A percentile compares a stretch with the other conserved stretches of the same genome.
Conservation (phyloP, 2,329 filamentous ascomycete genomes). For the Ophiostoma ips region DNA sequence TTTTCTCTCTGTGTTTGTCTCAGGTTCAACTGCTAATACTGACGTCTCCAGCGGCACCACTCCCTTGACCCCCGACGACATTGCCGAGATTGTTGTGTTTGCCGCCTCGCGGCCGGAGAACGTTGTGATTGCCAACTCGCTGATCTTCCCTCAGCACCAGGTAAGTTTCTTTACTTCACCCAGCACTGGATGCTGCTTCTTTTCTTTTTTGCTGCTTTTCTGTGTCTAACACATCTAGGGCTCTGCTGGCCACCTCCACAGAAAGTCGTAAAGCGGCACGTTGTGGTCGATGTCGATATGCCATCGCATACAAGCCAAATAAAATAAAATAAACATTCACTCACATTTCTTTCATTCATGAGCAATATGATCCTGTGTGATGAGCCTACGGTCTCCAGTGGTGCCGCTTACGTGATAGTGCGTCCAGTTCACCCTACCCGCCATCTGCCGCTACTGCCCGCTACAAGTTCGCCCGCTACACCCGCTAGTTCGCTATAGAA, state of each 20-base stretch:
- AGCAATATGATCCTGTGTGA: no score
- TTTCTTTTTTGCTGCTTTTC: background rate
- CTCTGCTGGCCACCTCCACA: slow-evolving; percentile 8
- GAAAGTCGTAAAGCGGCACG: slow-evolving; percentile 4
- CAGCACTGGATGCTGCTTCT: no score
- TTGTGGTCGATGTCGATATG: background rate
- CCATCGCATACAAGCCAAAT: background rate
- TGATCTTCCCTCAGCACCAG: slow-evolving; percentile 84
- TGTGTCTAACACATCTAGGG: slow-evolving; percentile 6
- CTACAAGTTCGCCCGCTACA: background rate
- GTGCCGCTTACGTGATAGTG: no score
- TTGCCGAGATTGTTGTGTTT: slow-evolving; percentile 84
- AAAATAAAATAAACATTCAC: background rate
- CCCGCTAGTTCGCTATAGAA: slow-evolving; percentile 3
- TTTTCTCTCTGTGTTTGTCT: background rate
- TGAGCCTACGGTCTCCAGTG: no score
- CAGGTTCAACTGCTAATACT: background rate
- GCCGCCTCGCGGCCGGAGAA: slow-evolving; percentile 73
- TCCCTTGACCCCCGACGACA: slow-evolving; percentile 77
- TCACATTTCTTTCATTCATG: no score
- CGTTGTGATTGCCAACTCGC: slow-evolving; percentile 74
- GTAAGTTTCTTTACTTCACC: slow-evolving; percentile 23
- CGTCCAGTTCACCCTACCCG: background rate
- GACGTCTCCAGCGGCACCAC: slow-evolving; percentile 57
- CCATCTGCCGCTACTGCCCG: background rate